These are phyloP conservation scores for Neurospora pannonica DNA, from an alignment of 495 filamentous ascomycete genomes.

Conservation along the genomic window DNA sequence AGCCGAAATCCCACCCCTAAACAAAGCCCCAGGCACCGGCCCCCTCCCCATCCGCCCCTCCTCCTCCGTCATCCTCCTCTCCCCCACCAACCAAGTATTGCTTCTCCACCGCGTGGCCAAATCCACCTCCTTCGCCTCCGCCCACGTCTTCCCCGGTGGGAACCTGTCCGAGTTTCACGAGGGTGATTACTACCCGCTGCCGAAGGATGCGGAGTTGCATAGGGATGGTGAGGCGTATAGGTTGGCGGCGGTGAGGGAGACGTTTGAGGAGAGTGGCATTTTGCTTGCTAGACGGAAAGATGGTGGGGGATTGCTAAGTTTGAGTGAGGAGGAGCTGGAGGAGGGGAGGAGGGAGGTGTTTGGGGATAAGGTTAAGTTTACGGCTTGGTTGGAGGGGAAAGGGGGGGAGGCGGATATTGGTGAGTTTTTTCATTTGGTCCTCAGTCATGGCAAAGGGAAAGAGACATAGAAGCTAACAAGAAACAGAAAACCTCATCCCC, in stretches of 20 bases:
- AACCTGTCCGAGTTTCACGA: conserved; percentile 67
- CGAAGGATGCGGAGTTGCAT: conserved; percentile 44
- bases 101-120: conserved; percentile 77
- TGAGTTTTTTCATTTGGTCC: conserved; percentile 13
- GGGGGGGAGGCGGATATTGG: conserved; percentile 58
- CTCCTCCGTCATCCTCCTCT: conserved; percentile 71
- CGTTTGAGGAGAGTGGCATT: conserved; percentile 92
- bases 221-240: conserved; percentile 60
- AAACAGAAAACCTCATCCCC: conserved; percentile 57
- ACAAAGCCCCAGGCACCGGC: not conserved
- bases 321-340: conserved; percentile 53
- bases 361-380: conserved; percentile 45
- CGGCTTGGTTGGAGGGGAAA: conserved; percentile 53
- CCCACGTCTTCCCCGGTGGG: conserved; percentile 95
- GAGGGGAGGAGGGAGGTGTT: conserved; percentile 61
- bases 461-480: conserved; percentile 15
- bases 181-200: conserved; percentile 45
- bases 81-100: conserved; percentile 75
- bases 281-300: conserved; percentile 44
- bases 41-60: not conserved
- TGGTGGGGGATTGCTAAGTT: conserved; percentile 32
- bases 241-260: conserved; percentile 74
- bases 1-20: not conserved
- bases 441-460: not conserved
- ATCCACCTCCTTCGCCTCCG: conserved; percentile 77